A percentile compares a stretch with the other conserved stretches of the same genome.
Evolutionary conservation across 2,329 filamentous ascomycete genomes (phyloP).

Genomic region (Dichotomopilus funicola): DNA sequence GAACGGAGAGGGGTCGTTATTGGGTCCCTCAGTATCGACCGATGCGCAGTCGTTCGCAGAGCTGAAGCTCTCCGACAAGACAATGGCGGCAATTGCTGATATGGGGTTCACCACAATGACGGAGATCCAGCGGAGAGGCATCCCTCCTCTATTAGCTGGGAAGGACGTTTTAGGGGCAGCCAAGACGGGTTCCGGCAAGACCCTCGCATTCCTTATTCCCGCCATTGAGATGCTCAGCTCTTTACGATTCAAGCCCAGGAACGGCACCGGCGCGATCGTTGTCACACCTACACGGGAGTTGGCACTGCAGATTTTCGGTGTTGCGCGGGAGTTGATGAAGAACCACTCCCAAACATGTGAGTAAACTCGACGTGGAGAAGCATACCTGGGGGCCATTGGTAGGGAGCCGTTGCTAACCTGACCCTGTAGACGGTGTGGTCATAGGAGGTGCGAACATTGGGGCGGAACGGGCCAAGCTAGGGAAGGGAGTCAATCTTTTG

Average conservation of each 20-base stretch:
- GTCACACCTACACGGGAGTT: conserved; percentile 91
- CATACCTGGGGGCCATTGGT: not conserved
- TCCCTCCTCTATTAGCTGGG: conserved; percentile 81
- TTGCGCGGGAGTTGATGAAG: conserved; percentile 86
- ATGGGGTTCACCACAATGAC: conserved; percentile 98
- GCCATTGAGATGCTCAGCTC: conserved; percentile 88
- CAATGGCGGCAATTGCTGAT: conserved; percentile 75
- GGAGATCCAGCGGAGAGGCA: conserved; percentile 81
- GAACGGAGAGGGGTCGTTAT: conserved; percentile 44
- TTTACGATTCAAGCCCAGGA: conserved; percentile 88
- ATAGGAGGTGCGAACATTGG: conserved; percentile 90
- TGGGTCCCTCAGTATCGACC: conserved; percentile 49
- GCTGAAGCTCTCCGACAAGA: conserved; percentile 79
- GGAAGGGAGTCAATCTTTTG: conserved; percentile 88
- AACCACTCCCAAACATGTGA: conserved; percentile 64
- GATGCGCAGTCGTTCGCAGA: conserved; percentile 70
- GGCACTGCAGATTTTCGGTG: conserved; percentile 92
- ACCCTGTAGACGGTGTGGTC: conserved; percentile 62
- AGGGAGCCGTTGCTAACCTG: not conserved
- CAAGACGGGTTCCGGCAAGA: conserved; percentile 96
- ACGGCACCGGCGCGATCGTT: conserved; percentile 86
- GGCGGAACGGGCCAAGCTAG: conserved; percentile 88
- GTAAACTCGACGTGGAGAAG: conserved; percentile 37
- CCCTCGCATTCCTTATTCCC: conserved; percentile 87
- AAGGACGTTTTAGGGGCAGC: conserved; percentile 90